Evolutionary conservation across 108 stramenopile species (phyloP), one percentile per base, ranked within the genome.

Genomic region (Schizochytrium sp.): DNA sequence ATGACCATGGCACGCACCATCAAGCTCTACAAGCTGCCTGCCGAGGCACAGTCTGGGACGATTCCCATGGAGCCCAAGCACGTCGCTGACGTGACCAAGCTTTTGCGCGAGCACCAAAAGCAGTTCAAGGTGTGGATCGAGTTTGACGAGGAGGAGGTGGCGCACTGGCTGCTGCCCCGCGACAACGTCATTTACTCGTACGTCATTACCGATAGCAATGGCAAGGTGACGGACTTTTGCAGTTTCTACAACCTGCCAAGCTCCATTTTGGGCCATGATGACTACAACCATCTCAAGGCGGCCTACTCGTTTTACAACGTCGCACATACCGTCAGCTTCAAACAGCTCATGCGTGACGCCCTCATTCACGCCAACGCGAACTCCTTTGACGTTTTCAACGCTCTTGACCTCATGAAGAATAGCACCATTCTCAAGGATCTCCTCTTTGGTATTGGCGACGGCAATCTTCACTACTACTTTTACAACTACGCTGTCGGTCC

Each of bases 281-380:
- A 96, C 87, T 95, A 98, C 88, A 94, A 92, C 21, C 92, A 93
- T 43, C 93, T 99, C 57, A 91, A 93, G 90, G 99, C 98, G 6
- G 99, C 96, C 5, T 99, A 98, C 92, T 95, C 95, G 23, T 99
- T 95, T 90, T 99, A 99, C 95, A 99, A 98, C 91, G 97, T 99
- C 19, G 98, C 98, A 43, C 96, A 95, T 29, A 93, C 94, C 16
- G 95, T 98, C 87, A 58, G 91, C 34, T 91, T 97, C 87, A 87
- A 88, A 63, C 96, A 96, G 63, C 93, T 99, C 87, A 98, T 99
- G 98, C 92, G 93, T 71, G 98, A 98, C 92, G 94, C 96, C 44
- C 95, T 99, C 89, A 95, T 97, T 72, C 89, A 97, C 89, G 99
- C 99, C 4, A 94, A 95, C 69, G 44, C 87, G 58, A 88, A 94